Base-by-base conservation (phyloP, 192 early-diverging fungal genomes). In the Coemansia sp. region DNA sequence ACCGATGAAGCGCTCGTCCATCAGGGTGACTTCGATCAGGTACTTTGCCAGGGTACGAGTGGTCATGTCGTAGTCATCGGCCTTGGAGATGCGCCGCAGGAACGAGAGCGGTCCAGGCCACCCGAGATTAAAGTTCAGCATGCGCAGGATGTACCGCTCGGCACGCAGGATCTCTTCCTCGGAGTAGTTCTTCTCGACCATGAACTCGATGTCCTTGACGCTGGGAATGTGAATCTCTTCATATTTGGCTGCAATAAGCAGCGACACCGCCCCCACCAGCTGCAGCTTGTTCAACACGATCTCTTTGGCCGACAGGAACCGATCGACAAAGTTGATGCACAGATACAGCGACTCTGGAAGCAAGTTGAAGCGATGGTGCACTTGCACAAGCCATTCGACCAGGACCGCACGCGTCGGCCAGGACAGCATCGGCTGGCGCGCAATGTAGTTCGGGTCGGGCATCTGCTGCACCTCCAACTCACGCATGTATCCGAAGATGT, bases 401-500 rank as follows among this genome's bases (percentile, higher is more conserved):
- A 87, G 63, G n/a, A 79, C 68, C 3, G 68, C 56, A 19, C 86
- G 72, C n/a, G 78, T 80, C 11, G 57, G 55, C 86, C 86, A 87
- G 2, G 61, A 61, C 13, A 87, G 53, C 1, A 76, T 62, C 19
- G 58, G 36, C 67, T 87, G 86, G 28, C 55, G 41, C 37, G 57
- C 50, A 31, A 84, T 80, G 68, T 89, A 89, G 3, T 72, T 6
- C 23, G 81, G 64, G 48, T 82, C 71, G 15, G 86, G 84, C 61
- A 84, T 62, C 54, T 81, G 65, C 40, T 71, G 45, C 47, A 83
- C 80, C 77, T 89, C 88, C 28, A 87, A 69, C 63, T 83, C 75
- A 14, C 78, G 65, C 77, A 86, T 82, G 57, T 89, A 87, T 3
- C 67, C 74, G 81, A 86, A 86, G 30, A 89, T 89, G 45, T 83